A percentile compares a stretch with the other conserved stretches of the same genome.
Evolutionary conservation across 2,329 filamentous ascomycete species (phyloP).

Genomic region (Aspergillus melleus): DNA sequence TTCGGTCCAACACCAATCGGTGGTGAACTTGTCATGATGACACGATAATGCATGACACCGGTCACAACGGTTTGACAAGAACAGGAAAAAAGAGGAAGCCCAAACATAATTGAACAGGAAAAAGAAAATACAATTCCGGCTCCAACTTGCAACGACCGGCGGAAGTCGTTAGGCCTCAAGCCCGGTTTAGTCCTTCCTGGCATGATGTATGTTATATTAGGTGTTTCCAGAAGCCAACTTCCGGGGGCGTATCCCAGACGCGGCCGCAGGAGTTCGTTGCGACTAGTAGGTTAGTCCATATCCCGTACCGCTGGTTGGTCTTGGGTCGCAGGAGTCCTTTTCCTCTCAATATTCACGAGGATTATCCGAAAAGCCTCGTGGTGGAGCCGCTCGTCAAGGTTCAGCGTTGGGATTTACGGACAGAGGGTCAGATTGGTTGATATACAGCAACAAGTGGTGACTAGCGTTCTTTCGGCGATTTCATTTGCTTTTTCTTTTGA

Average conservation of each 20-base stretch:
- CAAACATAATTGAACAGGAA: background rate
- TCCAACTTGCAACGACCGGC: background rate
- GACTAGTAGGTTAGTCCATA: background rate
- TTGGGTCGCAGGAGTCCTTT: background rate
- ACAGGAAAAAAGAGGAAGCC: background rate
- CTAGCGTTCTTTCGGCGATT: slow-evolving; percentile 9
- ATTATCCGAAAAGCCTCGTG: background rate
- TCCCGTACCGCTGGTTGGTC: background rate
- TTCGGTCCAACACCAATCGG: background rate
- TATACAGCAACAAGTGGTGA: background rate
- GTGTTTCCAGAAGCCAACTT: background rate
- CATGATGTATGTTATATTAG: background rate
- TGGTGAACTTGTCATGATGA: background rate
- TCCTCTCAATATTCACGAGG: background rate
- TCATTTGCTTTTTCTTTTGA: slow-evolving; percentile 16
- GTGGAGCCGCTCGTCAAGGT: background rate
- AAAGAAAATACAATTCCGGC: too few relatives aligned
- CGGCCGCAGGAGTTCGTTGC: background rate
- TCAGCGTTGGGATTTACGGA: background rate
- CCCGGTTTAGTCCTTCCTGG: background rate
- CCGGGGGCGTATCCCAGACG: background rate
- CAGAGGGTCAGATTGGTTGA: background rate
- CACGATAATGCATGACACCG: background rate
- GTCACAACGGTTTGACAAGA: background rate
- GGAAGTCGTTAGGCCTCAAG: background rate